Percentiles rank a stretch among this genome's conserved stretches.
Evolutionary conservation across 2,329 filamentous ascomycete species (phyloP).

Genomic region (Aureobasidium sp.): DNA sequence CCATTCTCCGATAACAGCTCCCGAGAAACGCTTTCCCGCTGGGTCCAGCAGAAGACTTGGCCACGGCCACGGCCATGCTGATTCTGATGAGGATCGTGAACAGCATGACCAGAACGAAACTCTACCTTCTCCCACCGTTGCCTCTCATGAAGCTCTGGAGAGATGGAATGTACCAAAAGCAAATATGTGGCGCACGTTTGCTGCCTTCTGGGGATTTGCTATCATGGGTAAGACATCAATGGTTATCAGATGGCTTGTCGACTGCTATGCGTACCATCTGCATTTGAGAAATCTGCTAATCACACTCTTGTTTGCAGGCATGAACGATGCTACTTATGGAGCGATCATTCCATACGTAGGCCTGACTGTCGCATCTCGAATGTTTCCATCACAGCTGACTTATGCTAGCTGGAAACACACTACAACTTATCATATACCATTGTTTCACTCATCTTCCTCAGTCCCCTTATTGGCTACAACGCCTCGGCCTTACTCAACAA

Average conservation of each 20-base stretch:
- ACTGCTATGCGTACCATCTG: no score
- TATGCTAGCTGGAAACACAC: constrained; percentile 47
- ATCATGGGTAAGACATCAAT: constrained; percentile 35
- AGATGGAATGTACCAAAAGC: constrained; percentile 53
- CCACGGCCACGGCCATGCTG: constrained; percentile 10
- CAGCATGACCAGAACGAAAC: constrained; percentile 24
- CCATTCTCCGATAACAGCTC: neutral
- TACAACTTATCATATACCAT: constrained; percentile 54
- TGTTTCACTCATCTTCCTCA: constrained; percentile 58
- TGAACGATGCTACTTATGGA: constrained; percentile 59
- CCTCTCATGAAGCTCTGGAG: constrained; percentile 35
- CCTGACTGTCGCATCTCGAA: neutral
- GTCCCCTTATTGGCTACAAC: constrained; percentile 58
- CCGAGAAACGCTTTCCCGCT: constrained; percentile 16
- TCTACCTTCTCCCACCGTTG: constrained; percentile 38
- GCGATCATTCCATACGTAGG: constrained; percentile 42
- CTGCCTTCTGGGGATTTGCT: constrained; percentile 53
- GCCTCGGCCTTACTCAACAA: constrained; percentile 57
- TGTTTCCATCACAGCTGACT: neutral
- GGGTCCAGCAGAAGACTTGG: constrained; percentile 17
- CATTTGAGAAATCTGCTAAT: no score
- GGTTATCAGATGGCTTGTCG: no score
- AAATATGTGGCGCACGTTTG: constrained; percentile 51
- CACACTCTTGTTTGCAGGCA: constrained; percentile 15
- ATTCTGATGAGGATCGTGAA: constrained; percentile 15